Conservation (phyloP, 1,284 basidiomycete species). For the Singerocomus inundabilis region DNA sequence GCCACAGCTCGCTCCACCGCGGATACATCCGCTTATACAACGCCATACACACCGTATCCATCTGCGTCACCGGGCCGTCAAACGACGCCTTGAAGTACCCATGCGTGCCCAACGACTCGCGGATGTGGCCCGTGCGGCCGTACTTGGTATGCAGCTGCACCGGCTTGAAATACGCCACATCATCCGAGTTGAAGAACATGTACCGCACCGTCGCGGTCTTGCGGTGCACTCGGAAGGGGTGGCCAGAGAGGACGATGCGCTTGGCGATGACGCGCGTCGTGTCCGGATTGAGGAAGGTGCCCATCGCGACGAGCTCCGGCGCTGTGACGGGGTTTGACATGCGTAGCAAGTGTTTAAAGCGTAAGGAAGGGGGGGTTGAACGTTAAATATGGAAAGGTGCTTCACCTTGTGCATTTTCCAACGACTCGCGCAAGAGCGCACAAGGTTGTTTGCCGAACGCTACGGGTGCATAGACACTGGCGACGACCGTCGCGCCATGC, state of each 20-base stretch:
- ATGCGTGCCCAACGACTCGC: conserved; percentile 94
- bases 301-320: conserved; percentile 87
- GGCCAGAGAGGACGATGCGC: conserved; percentile 89
- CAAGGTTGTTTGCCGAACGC: conserved; percentile 87
- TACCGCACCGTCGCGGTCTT: conserved; percentile 97
- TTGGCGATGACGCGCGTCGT: conserved; percentile 93
- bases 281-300: conserved; percentile 85
- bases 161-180: conserved; percentile 92
- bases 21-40: conserved; percentile 91
- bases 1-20: conserved; percentile 69
- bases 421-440: conserved; percentile 66
- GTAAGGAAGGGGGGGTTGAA: neutral
- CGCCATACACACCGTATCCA: conserved; percentile 93
- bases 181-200: conserved; percentile 97
- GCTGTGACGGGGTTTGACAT: conserved; percentile 38
- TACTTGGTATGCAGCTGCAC: conserved; percentile 93
- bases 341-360: too few species aligned
- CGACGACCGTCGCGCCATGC: conserved; percentile 78
- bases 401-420: conserved; percentile 54
- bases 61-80: conserved; percentile 92
- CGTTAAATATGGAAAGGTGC: neutral
- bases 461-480: conserved; percentile 87
- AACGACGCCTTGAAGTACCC: conserved; percentile 99
- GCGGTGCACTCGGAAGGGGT: conserved; percentile 97
- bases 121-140: conserved; percentile 90